Conservation (phyloP, 2,329 filamentous ascomycete species). For the Colletotrichum theobromicola region DNA sequence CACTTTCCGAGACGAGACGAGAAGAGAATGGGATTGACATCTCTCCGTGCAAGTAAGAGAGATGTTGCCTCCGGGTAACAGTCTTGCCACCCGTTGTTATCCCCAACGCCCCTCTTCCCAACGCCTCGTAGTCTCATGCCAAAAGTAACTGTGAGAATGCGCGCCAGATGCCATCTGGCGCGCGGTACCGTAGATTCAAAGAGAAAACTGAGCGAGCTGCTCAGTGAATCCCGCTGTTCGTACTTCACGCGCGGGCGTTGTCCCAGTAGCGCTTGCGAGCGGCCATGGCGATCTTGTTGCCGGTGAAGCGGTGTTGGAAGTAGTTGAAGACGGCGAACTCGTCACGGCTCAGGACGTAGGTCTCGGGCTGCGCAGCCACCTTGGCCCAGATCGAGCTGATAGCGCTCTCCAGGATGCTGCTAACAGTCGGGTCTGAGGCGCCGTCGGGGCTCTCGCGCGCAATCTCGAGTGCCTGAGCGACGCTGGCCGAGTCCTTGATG, state of each 20-base stretch:
- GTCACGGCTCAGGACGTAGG: conserved; percentile 76
- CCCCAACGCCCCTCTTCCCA: neutral
- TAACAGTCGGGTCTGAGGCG: conserved; percentile 65
- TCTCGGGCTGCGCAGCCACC: conserved; percentile 66
- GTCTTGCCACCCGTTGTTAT: neutral
- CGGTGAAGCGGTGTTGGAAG: conserved; percentile 71
- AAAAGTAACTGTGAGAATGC: neutral
- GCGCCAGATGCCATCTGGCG: neutral
- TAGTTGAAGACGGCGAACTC: conserved; percentile 91
- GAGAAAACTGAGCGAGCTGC: neutral
- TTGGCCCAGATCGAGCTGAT: conserved; percentile 71
- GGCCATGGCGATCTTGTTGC: conserved; percentile 50
- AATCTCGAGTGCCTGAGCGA: conserved; percentile 74
- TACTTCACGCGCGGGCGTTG: conserved; percentile 40
- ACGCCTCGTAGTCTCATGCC: neutral
- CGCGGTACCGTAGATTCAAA: neutral
- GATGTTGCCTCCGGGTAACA: neutral
- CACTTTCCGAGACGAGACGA: neutral
- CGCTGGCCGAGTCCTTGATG: conserved; percentile 36
- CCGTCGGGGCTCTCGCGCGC: conserved; percentile 76
- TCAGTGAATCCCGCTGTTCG: neutral
- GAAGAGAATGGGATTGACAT: neutral
- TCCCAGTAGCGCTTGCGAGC: conserved; percentile 62
- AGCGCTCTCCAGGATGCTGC: conserved; percentile 68
- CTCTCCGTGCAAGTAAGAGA: neutral